Evolutionary conservation across 169 alveolate genomes (phyloP).

Genomic region (Neospora caninum): DNA sequence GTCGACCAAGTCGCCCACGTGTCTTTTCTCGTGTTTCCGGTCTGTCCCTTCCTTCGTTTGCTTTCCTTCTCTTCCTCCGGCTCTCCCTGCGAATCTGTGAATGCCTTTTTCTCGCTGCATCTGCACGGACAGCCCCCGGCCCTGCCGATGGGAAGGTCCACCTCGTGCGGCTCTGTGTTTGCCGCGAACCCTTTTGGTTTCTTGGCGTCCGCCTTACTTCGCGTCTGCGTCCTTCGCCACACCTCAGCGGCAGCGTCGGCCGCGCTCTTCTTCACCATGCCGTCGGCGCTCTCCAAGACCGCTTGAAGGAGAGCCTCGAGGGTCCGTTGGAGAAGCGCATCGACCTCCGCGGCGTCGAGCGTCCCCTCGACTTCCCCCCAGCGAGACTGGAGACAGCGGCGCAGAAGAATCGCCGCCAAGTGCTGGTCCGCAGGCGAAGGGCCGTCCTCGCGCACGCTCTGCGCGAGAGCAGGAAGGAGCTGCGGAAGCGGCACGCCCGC

Average conservation of each 20-base stretch:
- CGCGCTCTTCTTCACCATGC: conserved; percentile 23
- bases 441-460: background rate
- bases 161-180: too few species aligned
- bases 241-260: conserved; percentile 24
- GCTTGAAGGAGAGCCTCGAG: background rate
- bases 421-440: background rate
- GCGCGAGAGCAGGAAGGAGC: conserved; percentile 25
- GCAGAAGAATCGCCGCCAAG: conserved; percentile 23
- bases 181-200: too few species aligned
- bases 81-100: too few species aligned
- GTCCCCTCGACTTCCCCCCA: conserved; percentile 7
- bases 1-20: too few species aligned
- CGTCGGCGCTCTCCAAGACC: background rate
- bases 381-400: conserved; percentile 22
- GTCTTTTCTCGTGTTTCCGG: too few species aligned
- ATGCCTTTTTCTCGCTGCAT: too few species aligned
- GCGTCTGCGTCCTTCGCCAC: background rate
- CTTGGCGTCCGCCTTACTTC: too few species aligned
- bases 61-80: too few species aligned
- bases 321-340: background rate
- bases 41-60: too few species aligned
- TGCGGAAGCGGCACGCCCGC: background rate
- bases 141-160: too few species aligned
- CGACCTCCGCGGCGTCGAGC: background rate
- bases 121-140: too few species aligned